Evolutionary conservation across 176 grass and related monocot genomes (phyloP), one percentile per base, ranked within the genome.

Genomic region (Oryza brachyantha): DNA sequence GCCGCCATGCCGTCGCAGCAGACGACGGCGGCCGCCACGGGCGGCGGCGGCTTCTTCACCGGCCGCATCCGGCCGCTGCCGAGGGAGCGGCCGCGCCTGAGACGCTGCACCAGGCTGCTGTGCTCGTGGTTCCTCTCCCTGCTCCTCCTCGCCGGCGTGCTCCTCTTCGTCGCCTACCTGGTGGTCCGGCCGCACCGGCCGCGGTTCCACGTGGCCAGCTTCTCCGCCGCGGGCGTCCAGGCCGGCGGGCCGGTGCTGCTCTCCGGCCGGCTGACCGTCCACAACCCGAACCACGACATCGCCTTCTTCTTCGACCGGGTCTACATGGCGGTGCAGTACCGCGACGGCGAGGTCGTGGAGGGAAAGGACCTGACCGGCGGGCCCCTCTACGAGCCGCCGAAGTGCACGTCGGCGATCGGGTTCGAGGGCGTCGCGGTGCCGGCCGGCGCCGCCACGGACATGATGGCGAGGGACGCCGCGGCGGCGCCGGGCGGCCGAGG

Each of bases 131-230:
- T 98, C 79, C 85, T 98, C 52, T 61, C 70, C 31, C 0, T 73
- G 1, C 85, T 94, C 76, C 29, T 94, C 66, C 0, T 85, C 59
- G 90, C 70, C 78, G 90, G 79, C 75, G 81, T 98, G 65, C 0
- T 89, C 84, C 26, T 91, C 69, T 94, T 98, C 83, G 68, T 94
- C 27, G 43, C 76, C 61, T 94, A 87, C 83, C 90, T 98, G 40
- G 92, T 84, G 26, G 60, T 98, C 60, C 91, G 83, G 29, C 95
- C 95, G 25, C 95, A 98, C 80, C 84, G 92, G 66, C 95, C 90
- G 60, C 92, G 92, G 69, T 93, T 98, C 85, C 87, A 92, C 77
- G 64, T 98, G 22, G 48, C 28, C 14, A 78, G 85, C 29, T 88
- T 98, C 86, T 29, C 95, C 10, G 68, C 74, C 24, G 43, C 92